Percentiles rank a stretch among this genome's conserved stretches.
Evolutionary conservation across 768 basidiomycete genomes (phyloP).

Genomic region (Cubamyces sp.): DNA sequence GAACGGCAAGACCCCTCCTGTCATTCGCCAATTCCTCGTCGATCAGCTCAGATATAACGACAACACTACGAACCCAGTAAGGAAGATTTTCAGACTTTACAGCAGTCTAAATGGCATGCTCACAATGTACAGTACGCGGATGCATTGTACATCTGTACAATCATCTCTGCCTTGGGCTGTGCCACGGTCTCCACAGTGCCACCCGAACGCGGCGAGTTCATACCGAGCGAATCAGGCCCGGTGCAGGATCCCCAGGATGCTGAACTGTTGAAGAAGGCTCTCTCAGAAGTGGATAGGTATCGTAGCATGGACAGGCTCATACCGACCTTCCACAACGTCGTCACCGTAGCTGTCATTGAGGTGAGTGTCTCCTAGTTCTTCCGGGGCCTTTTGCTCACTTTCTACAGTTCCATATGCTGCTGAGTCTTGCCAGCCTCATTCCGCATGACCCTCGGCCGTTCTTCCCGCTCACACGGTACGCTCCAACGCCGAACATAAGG

Average conservation of each 20-base stretch:
- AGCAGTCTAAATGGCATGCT: conserved; percentile 6
- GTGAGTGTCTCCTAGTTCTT: conserved; percentile 45
- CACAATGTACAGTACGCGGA: conserved; percentile 73
- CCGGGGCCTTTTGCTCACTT: conserved; percentile 10
- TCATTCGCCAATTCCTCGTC: conserved; percentile 86
- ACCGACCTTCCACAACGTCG: conserved; percentile 91
- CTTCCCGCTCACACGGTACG: conserved; percentile 87
- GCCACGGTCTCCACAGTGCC: conserved; percentile 76
- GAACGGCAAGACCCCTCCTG: conserved; percentile 82
- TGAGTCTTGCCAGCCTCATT: conserved; percentile 76
- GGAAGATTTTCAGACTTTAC: conserved; percentile 34
- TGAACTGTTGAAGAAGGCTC: conserved; percentile 71
- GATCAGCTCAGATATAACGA: conserved; percentile 96
- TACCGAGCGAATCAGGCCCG: conserved; percentile 65
- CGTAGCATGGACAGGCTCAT: conserved; percentile 94
- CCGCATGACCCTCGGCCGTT: conserved; percentile 78
- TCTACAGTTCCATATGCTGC: conserved; percentile 74
- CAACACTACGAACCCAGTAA: conserved; percentile 86
- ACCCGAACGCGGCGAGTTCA: conserved; percentile 80
- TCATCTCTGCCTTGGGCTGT: conserved; percentile 82
- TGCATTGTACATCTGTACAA: conserved; percentile 84
- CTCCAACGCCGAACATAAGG: background rate
- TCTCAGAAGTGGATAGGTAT: conserved; percentile 87
- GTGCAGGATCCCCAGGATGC: conserved; percentile 72
- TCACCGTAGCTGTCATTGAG: conserved; percentile 90